Evolutionary conservation across 73 alveolate genomes (phyloP), one percentile per base, ranked within the genome.

Genomic region (Paramecium sonneborni): DNA sequence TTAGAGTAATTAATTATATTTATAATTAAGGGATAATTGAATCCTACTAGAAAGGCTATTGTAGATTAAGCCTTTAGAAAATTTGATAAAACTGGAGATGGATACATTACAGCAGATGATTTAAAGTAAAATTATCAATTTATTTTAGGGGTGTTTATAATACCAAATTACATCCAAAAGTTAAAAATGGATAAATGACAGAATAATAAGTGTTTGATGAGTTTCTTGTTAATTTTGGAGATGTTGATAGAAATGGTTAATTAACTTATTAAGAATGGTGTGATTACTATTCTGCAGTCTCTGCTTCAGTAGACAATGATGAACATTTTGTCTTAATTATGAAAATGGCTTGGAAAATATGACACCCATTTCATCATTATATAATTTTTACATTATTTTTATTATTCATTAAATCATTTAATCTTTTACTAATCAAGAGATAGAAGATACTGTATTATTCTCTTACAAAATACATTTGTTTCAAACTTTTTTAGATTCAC

Each of bases 241-340:
- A 97, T 93, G 97, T 93, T 57, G 95, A 95, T 93, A 92, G 93
- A 69, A 97, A 96, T 92, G 99, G 99, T 68, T 96, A 85, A 88
- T 95, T 97, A 84, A 92, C 85, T 0, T 57, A 58, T 85, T 93
- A 95, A 76, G 99, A 97, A 85, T 97, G 99, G 99, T 90, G 90
- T 72, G 99, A 97, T 55, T 97, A 97, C 95, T 97, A 97, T 94
- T 88, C 99, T 14, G 99, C 99, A 24, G 99, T 97, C 6, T 86
- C 97, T 34, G 94, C 98, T 55, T 95, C 98, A 74, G 96, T 98
- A 39, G 99, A 98, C 57, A 97, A 97, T 88, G 99, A 98, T 85
- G 99, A 97, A 86, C 99, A 97, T 93, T 97, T 97, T 96, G 99
- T 97, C 23, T 95, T 93, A 85, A 93, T 97, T 76, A 96, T 97